phyloP scores from a whole-genome alignment of 345 rosid genomes.

The Populus ilicifolia region DNA sequence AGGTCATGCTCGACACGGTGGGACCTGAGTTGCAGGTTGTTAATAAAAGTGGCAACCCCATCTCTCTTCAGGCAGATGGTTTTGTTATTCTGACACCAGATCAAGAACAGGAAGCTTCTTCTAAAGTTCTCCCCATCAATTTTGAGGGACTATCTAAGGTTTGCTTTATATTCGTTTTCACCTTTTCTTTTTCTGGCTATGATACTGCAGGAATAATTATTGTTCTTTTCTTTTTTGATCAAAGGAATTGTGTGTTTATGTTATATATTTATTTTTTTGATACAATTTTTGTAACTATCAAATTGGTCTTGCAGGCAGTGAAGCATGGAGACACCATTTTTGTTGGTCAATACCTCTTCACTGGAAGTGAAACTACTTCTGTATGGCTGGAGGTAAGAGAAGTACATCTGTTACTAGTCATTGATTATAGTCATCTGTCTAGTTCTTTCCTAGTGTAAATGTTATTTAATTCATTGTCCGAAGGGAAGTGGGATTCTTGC shows the following conservation, averaged over 20 bases:
- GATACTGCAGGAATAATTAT: not conserved
- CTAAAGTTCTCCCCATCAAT: conserved; percentile 83
- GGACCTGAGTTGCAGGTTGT: conserved; percentile 92
- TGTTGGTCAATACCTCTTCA: conserved; percentile 86
- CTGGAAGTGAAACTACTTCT: conserved; percentile 97
- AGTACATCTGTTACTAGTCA: not conserved
- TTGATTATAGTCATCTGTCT: not conserved
- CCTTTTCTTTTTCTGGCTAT: not conserved
- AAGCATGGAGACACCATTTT: conserved; percentile 93
- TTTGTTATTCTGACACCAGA: conserved; percentile 73
- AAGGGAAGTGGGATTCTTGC: not conserved
- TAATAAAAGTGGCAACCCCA: conserved; percentile 67
- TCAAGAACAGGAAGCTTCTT: conserved; percentile 73
- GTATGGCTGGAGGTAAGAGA: conserved; percentile 89
- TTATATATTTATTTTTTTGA: not conserved
- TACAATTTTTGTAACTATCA: not conserved
- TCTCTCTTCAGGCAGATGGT: conserved; percentile 71
- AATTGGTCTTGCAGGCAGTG: conserved; percentile 62
- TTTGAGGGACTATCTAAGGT: conserved; percentile 86
- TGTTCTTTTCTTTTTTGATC: not conserved
- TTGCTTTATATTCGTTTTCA: not conserved
- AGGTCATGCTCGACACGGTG: conserved; percentile 97
- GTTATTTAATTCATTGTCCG: not conserved
- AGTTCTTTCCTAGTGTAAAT: not conserved
- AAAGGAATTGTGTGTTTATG: not conserved